Evolutionary conservation across 805 yeast species (phyloP).

Genomic region (Komagataella kurtzmanii): DNA sequence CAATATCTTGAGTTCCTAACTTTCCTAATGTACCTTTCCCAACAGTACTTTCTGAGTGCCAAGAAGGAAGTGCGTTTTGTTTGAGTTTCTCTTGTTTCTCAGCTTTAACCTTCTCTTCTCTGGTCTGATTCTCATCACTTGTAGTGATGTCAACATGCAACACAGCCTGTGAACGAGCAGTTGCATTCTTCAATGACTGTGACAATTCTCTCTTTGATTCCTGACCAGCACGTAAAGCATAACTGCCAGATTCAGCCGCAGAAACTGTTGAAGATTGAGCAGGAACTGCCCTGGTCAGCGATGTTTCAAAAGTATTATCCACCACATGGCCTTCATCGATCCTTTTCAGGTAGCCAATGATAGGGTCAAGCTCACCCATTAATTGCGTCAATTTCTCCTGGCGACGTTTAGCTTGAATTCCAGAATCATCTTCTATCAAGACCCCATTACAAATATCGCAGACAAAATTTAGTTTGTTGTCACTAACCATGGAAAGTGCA

Average conservation of each 20-base stretch:
- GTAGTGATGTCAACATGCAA: constrained; percentile 84
- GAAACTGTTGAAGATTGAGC: constrained; percentile 62
- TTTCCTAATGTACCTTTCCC: constrained; percentile 51
- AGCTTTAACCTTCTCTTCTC: constrained; percentile 52
- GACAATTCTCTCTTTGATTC: constrained; percentile 11
- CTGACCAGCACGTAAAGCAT: constrained; percentile 35
- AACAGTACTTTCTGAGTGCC: constrained; percentile 90
- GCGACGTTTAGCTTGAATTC: constrained; percentile 65
- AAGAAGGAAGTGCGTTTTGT: constrained; percentile 91
- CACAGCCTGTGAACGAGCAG: constrained; percentile 55
- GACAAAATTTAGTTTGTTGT: constrained; percentile 65
- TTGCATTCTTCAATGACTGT: constrained; percentile 18
- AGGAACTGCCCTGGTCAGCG: constrained; percentile 73
- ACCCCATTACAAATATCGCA: constrained; percentile 76
- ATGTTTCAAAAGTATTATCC: constrained; percentile 81
- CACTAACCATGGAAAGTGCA: constrained; percentile 70
- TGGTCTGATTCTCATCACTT: constrained; percentile 62
- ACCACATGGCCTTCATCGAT: constrained; percentile 71
- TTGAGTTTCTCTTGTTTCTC: constrained; percentile 59
- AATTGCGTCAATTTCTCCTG: constrained; percentile 72
- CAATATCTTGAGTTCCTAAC: constrained; percentile 36
- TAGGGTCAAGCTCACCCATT: constrained; percentile 84
- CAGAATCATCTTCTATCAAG: constrained; percentile 78
- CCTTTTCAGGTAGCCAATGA: constrained; percentile 69
- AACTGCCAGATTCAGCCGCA: constrained; percentile 19